Base-by-base conservation (phyloP, 805 yeast species). In the Starmerella apis region DNA sequence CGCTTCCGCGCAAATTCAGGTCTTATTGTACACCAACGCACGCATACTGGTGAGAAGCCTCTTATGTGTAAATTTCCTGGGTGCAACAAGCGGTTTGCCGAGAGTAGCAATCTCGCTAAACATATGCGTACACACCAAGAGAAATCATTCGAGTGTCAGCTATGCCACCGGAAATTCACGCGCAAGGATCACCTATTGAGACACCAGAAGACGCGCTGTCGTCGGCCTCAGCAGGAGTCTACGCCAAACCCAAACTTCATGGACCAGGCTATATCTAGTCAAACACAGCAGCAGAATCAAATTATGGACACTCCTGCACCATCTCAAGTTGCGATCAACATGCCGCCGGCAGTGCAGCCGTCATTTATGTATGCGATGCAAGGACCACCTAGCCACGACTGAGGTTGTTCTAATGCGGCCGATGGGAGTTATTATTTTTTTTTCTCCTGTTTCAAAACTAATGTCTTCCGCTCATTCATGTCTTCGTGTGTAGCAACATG, bases 31-130 rank as follows among this genome's bases (percentile, higher is more conserved):
- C 97, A 92, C 67, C 66, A 75, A 42, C 71, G 97, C 53, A 80
- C 80, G 2, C 98, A 90, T 65, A 83, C 95, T 0, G 96, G 96
- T 1, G 90, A 83, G 52, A 86, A 83, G 64, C 96, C 96, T 2
- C 69, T 90, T 56, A 69, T 66, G 30, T 90, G 97, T 65, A 80
- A 79, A 55, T 76, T 76, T 66, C 86, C 85, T 0, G 81, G 84
- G 1, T 90, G 98, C 64, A 81, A 78, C 16, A 87, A 85, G 64
- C 66, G 85, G 48, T 90, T 90, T 62, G 81, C 90, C 52, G 97
- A 92, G 65, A 80, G 90, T 43, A 82, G 94, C 16, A 92, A 90
- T 64, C 70, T 90, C 58, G 80, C 84, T 19, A 90, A 90, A 60
- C 98, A 90, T 64, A 75, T 86, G 79, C 82, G 76, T 61, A 82